Conservation (phyloP, 495 filamentous ascomycete species). For the Neurospora sp. region DNA sequence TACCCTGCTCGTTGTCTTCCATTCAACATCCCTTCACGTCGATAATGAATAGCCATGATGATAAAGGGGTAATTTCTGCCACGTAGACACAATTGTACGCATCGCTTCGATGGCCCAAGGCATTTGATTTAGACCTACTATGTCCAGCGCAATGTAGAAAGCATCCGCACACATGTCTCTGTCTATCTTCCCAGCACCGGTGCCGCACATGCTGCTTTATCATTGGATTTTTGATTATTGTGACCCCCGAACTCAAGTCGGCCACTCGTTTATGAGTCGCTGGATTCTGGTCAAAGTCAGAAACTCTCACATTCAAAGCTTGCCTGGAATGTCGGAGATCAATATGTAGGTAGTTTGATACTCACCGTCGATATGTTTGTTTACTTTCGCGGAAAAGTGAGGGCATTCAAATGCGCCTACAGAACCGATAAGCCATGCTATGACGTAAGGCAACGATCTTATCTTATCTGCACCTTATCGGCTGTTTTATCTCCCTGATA, state of each 20-base stretch:
- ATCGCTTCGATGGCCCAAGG: background rate
- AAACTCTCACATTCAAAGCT: background rate
- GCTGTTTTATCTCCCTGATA: background rate
- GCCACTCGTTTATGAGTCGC: background rate
- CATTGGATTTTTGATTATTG: background rate
- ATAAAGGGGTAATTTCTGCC: background rate
- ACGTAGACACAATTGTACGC: background rate
- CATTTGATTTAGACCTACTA: no score
- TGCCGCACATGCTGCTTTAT: background rate
- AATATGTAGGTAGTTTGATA: background rate
- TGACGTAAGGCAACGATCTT: background rate
- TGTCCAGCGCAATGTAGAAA: background rate
- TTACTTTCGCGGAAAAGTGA: background rate
- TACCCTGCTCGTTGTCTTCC: background rate
- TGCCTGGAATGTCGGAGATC: background rate
- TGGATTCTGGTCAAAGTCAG: background rate
- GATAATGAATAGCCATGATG: background rate
- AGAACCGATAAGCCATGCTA: background rate
- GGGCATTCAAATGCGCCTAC: background rate
- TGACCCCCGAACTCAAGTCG: background rate
- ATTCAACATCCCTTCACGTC: background rate
- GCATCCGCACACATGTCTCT: background rate
- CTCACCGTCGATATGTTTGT: background rate
- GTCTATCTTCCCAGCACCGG: background rate
- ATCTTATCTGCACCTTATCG: background rate